Evolutionary conservation across 2,329 filamentous ascomycete species (phyloP), one percentile per base, ranked within the genome.

Genomic region (Alternaria sp.): DNA sequence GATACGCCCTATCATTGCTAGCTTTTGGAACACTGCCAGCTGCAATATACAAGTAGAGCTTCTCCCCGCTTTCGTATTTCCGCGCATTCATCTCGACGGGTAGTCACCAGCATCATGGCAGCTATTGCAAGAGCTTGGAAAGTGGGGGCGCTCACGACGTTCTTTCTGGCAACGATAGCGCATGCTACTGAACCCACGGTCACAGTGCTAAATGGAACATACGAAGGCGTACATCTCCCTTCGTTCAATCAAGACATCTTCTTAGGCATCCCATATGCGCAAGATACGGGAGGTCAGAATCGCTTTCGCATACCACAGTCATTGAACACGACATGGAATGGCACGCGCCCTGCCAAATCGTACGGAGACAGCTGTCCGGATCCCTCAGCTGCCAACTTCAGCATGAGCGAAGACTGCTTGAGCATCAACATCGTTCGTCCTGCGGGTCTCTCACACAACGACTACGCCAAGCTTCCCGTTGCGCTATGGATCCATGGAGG

Each of bases 351-450:
- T 23, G 83, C 82, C 2, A 81, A 77, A 13, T 67, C 74, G 57
- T 85, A 84, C 66, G 80, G 82, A 6, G 71, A 78, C 44, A 72
- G 75, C 28, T 83, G 81, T 61, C 80, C 82, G 17, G 81, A 82
- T 55, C 62, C 70, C 15, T 61, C 66, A 13, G 72, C 77, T 53
- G 72, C 51, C n/a, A 60, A 58, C 44, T 82, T 80, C 59, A 81
- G 80, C 28, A 76, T 79, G 68, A 77, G 76, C 11, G 88, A 90
- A 69, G 85, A 89, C 69, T 90, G 89, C 64, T 81, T 90, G 5
- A 88, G 86, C 47, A 78, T 90, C 63, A 90, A 90, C 67, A 82
- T 91, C 8, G 80, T 90, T 25, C 83, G 88, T 4, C 87, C 87
- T 0, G 77, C 83, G 9, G 83, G 84, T 6, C 51, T 78, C n/a